phyloP scores from a whole-genome alignment of 768 basidiomycete species.

The Boletus patriciae region DNA sequence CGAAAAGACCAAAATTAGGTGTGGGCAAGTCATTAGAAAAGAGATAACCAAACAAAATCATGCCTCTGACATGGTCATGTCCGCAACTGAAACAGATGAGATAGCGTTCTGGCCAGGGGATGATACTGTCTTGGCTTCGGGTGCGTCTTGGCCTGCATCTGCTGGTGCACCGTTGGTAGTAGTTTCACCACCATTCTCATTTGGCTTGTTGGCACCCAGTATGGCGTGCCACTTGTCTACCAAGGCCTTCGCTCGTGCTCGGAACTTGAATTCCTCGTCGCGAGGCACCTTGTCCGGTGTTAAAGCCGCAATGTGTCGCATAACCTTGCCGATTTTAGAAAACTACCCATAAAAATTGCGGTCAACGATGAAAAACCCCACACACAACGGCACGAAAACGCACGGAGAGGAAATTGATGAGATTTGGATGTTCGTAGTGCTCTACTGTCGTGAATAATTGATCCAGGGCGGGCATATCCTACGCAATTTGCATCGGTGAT shows the following conservation, averaged over 20 bases:
- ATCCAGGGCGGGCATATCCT: constrained; percentile 81
- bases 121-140: constrained; percentile 21
- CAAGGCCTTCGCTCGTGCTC: constrained; percentile 46
- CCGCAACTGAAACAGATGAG: constrained; percentile 35
- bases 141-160: constrained; percentile 18
- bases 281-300: constrained; percentile 43
- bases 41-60: constrained; percentile 15
- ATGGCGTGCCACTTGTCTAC: constrained; percentile 48
- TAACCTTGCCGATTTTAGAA: constrained; percentile 58
- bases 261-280: constrained; percentile 55
- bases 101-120: constrained; percentile 29
- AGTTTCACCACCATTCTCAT: constrained; percentile 31
- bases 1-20: constrained; percentile 19
- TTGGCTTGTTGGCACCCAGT: constrained; percentile 34
- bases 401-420: constrained; percentile 67
- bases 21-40: constrained; percentile 7
- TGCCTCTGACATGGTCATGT: constrained; percentile 46
- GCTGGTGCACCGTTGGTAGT: constrained; percentile 27
- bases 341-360: constrained; percentile 24
- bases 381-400: constrained; percentile 23
- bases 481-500: constrained; percentile 7
- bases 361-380: constrained; percentile 9
- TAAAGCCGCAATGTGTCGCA: constrained; percentile 59
- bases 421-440: constrained; percentile 68
- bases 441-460: constrained; percentile 76